These are phyloP conservation scores for Syncephalastrum sp. DNA, from an alignment of 371 early-diverging fungal species.

Conservation along the genomic window DNA sequence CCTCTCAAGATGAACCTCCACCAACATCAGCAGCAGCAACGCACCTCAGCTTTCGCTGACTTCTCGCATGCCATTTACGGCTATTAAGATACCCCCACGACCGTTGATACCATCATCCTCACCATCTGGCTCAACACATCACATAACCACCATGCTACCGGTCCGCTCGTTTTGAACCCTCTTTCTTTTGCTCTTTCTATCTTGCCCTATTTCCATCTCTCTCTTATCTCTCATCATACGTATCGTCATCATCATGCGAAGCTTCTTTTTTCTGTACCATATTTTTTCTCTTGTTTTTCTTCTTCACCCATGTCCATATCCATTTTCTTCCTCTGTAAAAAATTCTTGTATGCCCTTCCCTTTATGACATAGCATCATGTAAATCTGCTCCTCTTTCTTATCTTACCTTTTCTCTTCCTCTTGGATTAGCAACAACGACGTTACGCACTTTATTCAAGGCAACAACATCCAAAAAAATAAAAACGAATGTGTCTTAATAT, in stretches of 20 bases:
- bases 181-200: constrained; percentile 9
- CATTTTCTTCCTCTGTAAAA: constrained; percentile 4
- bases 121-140: neutral
- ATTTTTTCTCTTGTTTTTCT: constrained; percentile 9
- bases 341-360: constrained; percentile 4
- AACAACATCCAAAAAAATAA: neutral
- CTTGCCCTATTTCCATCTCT: constrained; percentile 11
- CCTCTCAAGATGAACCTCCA: constrained; percentile 54
- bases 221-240: constrained; percentile 1
- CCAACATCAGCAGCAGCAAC: constrained; percentile 20
- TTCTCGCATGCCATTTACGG: neutral
- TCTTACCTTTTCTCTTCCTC: constrained; percentile 3
- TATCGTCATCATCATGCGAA: constrained; percentile 8
- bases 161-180: constrained; percentile 9
- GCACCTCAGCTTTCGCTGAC: constrained; percentile 1
- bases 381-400: constrained; percentile 8
- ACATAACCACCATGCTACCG: constrained; percentile 9
- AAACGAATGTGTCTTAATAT: neutral
- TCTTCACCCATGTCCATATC: constrained; percentile 4
- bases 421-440: constrained; percentile 2
- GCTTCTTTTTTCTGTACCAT: constrained; percentile 32
- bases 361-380: neutral
- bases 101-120: constrained; percentile 6
- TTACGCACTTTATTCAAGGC: constrained; percentile 1
- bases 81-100: constrained; percentile 14